Evolutionary conservation across 164 flowering plant species (phyloP).

Genomic region (Berberis vulgaris): DNA sequence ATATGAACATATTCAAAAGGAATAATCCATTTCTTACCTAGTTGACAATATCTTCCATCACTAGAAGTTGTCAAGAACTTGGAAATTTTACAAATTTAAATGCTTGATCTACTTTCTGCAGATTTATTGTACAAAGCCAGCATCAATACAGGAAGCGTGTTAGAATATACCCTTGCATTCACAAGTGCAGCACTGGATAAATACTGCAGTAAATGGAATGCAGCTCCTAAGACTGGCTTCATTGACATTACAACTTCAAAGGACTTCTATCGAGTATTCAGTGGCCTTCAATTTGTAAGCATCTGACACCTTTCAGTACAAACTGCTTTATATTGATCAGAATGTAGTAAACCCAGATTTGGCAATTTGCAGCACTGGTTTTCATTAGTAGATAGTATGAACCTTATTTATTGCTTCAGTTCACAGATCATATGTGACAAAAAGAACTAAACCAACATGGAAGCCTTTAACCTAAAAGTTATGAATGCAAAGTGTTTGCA

Average conservation of each 20-base stretch:
- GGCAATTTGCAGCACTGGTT: too few species aligned
- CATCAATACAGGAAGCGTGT: slow-evolving; percentile 81
- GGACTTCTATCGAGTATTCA: slow-evolving; percentile 87
- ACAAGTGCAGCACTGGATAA: slow-evolving; percentile 94
- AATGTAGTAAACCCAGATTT: too few species aligned
- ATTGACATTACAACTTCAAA: slow-evolving; percentile 93
- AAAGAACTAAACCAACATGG: too few species aligned
- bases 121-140: slow-evolving; percentile 88
- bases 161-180: slow-evolving; percentile 95
- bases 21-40: too few species aligned
- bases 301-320: neutral
- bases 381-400: too few species aligned
- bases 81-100: neutral
- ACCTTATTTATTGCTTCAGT: too few species aligned
- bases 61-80: neutral
- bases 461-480: too few species aligned
- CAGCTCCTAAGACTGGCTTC: slow-evolving; percentile 90
- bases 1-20: too few species aligned
- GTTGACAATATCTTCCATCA: too few species aligned
- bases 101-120: slow-evolving; percentile 22
- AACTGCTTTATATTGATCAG: neutral
- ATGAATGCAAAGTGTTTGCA: too few species aligned
- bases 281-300: slow-evolving; percentile 96
- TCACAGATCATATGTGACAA: too few species aligned
- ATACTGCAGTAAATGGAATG: slow-evolving; percentile 86